Percentiles rank a stretch among this genome's conserved stretches.
phyloP scores from a whole-genome alignment of 192 early-diverging fungal genomes.

The Podila minutissima region DNA sequence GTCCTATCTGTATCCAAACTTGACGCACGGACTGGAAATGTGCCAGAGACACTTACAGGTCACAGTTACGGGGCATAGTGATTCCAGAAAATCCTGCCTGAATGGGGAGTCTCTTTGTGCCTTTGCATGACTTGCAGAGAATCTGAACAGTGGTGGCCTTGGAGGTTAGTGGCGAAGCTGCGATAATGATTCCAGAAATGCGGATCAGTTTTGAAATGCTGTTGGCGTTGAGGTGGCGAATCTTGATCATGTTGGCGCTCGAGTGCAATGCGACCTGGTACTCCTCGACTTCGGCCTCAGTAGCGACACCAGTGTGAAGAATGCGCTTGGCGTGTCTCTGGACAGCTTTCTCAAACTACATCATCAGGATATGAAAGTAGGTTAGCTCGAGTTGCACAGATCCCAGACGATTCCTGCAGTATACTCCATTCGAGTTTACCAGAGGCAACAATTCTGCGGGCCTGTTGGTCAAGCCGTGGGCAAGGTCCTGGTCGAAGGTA shows the following conservation, averaged over 20 bases:
- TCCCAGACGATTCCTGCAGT: neutral
- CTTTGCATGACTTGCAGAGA: conserved; percentile 88
- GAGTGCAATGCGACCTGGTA: conserved; percentile 92
- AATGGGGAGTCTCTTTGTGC: conserved; percentile 84
- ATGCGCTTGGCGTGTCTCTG: conserved; percentile 81
- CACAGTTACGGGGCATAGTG: conserved; percentile 89
- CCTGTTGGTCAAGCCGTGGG: conserved; percentile 78
- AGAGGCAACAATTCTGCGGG: conserved; percentile 85
- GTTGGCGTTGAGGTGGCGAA: conserved; percentile 88
- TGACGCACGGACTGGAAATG: conserved; percentile 41
- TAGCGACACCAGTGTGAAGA: conserved; percentile 61
- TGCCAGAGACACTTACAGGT: conserved; percentile 65
- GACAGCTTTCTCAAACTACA: conserved; percentile 90
- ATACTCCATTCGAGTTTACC: conserved; percentile 53
- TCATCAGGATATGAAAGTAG: neutral
- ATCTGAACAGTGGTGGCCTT: conserved; percentile 91
- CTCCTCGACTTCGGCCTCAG: conserved; percentile 74
- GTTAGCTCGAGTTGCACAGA: neutral
- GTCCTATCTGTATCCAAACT: neutral
- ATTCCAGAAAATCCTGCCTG: conserved; percentile 87
- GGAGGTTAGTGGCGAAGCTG: conserved; percentile 85
- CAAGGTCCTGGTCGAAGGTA: conserved; percentile 85
- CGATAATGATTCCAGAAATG: conserved; percentile 96
- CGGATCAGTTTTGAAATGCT: conserved; percentile 94
- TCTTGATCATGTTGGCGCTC: conserved; percentile 86